Evolutionary conservation across 768 basidiomycete genomes (phyloP).

Genomic region (Panaeolus cyanescens): DNA sequence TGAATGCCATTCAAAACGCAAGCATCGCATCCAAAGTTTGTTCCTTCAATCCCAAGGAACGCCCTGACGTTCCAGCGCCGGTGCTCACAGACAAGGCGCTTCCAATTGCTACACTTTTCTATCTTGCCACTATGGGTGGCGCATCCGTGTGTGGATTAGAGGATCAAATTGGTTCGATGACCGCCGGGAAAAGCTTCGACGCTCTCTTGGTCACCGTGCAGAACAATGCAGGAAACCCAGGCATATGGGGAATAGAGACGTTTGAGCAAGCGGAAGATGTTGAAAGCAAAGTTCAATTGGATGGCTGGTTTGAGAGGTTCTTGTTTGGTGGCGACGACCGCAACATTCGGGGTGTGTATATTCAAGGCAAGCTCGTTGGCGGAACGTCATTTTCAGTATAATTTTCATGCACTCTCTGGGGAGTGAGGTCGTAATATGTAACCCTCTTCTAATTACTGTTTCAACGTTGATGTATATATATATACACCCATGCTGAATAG

Average conservation of each 20-base stretch:
- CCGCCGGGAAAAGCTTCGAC: slow-evolving; percentile 85
- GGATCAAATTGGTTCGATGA: slow-evolving; percentile 73
- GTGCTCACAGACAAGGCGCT: slow-evolving; percentile 63
- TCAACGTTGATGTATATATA: slow-evolving; percentile 10
- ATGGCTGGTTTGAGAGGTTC: slow-evolving; percentile 76
- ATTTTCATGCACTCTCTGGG: too few species aligned
- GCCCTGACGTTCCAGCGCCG: neutral
- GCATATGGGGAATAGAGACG: slow-evolving; percentile 36
- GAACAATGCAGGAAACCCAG: slow-evolving; percentile 53
- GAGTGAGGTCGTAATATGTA: too few species aligned
- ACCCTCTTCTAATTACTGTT: too few species aligned
- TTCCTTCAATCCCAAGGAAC: slow-evolving; percentile 10
- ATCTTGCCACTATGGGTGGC: slow-evolving; percentile 92
- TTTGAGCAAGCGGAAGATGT: neutral
- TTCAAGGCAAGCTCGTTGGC: slow-evolving; percentile 79
- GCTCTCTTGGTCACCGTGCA: slow-evolving; percentile 75
- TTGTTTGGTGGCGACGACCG: slow-evolving; percentile 86
- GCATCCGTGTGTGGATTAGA: slow-evolving; percentile 79
- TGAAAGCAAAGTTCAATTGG: slow-evolving; percentile 39
- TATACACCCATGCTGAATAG: too few species aligned
- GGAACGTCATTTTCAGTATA: slow-evolving; percentile 44
- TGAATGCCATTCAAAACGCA: slow-evolving; percentile 72
- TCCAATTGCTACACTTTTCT: slow-evolving; percentile 72
- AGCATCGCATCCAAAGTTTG: slow-evolving; percentile 78
- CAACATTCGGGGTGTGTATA: slow-evolving; percentile 81